Base-by-base conservation (phyloP, 768 basidiomycete genomes). In the Boletus insuetus region DNA sequence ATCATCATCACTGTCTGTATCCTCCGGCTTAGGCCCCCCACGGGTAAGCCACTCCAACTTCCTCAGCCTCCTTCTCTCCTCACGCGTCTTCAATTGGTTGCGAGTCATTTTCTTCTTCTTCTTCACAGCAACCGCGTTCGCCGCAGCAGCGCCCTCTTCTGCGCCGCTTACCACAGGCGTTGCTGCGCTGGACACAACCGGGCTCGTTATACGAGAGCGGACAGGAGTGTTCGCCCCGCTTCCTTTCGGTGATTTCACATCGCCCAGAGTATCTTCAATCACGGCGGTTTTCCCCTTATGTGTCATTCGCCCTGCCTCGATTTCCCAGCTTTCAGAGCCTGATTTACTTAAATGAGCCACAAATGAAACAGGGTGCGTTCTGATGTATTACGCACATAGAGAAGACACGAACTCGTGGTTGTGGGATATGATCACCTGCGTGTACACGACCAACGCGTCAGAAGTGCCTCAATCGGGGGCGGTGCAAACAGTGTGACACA, bases 251-350 rank as follows among this genome's bases (percentile, higher is more conserved):
- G 85, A 82, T 70, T 83, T 87, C 56, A 73, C 72, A 68, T 90
- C 87, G 51, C 82, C 78, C 67, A 95, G 87, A 3, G 82, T 82
- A 63, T 95, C 94, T 64, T 98, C 95, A 42, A 94, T 79, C 43
- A 94, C 77, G 14, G 91, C 85, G 4, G 80, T 76, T 73, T 97
- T 98, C 65, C 95, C 95, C 77, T 93, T 86, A 61, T 90, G 90
- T 34, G 86, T 86, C 74, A 98, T 79, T 29, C 82, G 82, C 12
- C 95, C 95, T 47, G 72, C 84, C 47, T 95, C 92, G 64, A 98
- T 84, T 66, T 95, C 82, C 95, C 96, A 98, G 60, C 95, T 94
- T 74, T 98, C 94, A 44, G 90, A 86, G 66, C 89, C 90, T 90
- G 53, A 47, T 41, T 51, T 50, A 48, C 55, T 53, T 35, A 40